Evolutionary conservation across 179 eudicot genomes (phyloP), one percentile per base, ranked within the genome.

Genomic region (Carnegiea gigantea): DNA sequence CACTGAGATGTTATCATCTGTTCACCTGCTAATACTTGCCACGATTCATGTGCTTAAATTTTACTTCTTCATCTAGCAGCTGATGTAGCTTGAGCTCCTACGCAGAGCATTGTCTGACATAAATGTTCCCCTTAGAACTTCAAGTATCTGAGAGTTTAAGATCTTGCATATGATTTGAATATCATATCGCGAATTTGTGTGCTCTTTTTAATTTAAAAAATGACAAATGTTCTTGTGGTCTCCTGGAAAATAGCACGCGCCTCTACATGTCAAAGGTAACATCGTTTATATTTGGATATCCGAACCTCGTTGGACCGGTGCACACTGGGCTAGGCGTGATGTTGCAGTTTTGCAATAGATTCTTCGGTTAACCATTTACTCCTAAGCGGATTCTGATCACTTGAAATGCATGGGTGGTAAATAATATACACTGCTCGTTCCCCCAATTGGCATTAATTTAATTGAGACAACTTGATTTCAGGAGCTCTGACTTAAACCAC

Each of bases 371-470:
- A 57, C 12, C 57, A 14, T 57, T 5, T 57, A 0, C 71, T 67
- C 20, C 0, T 57, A 67, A 67, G 17, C 33, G 28, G 71, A 43
- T 73, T 48, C 30, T 44, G 15, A 73, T 21, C 30, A 43, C 76
- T 53, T 73, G 76, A 73, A 73, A 43, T 73, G 53, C 76, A 9
- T 70, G 28, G 76, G 40, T 21, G 20, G 28, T 23, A 44, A 73
- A 67, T 67, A 43, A 44, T 73, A 57, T 57, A 44, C 4, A 10
- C 46, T 40, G 44, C 44, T 40, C 44, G 9, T 7, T 40, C 44
- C 9, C 30, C 76, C n/a, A 6, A 5, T 24, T 10, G 59, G 9
- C 7, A 26, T 48, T 73, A 46, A n/a, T 43, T 46, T n/a, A 73
- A 12, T 73, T 43, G 9, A 73, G 53, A n/a, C 53, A 73, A 23